Evolutionary conservation across 805 yeast species (phyloP), one percentile per base, ranked within the genome.

Genomic region (Teunomyces tritomae): DNA sequence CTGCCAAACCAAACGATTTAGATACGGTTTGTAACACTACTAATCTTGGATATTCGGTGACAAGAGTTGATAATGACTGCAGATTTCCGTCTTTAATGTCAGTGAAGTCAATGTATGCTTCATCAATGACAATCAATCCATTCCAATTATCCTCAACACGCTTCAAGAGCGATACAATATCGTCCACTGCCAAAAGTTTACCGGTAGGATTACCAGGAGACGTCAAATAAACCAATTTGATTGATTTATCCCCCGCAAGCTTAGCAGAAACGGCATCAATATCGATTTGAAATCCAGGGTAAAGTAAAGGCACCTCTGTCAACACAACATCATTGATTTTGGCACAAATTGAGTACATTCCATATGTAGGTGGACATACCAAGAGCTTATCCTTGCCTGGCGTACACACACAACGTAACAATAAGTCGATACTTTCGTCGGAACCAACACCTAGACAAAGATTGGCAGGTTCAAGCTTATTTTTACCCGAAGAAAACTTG

Each of bases 151-250:
- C 68, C 36, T 74, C 69, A 1, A 87, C 58, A 46, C 72, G 61
- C 43, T 75, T 69, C 34, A 90, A 70, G 36, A 79, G 70, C 9
- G 49, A 52, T 7, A 69, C 49, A 1, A 72, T 49, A 10, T 47
- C 52, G 0, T 62, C 63, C 6, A 76, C 71, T 14, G 77, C 71
- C 39, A 92, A 64, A 41, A 80, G 69, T 28, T 81, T 78, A 8
- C 86, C 97, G 0, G 99, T 92, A 32, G 99, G 99, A 64, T 94
- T 94, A 33, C 99, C 99, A 8, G 99, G 99, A 1, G 97, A 87
- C 11, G 98, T 92, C 52, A 92, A 70, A 63, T 89, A 92, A 1
- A 87, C 75, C 49, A 94, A 60, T 60, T 90, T 91, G 57, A 92
- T 85, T 3, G 66, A 44, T 0, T 81, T 65, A 56, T 92, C 97